phyloP scores from a whole-genome alignment of 805 yeast genomes.

The Yamadazyma philogaea region DNA sequence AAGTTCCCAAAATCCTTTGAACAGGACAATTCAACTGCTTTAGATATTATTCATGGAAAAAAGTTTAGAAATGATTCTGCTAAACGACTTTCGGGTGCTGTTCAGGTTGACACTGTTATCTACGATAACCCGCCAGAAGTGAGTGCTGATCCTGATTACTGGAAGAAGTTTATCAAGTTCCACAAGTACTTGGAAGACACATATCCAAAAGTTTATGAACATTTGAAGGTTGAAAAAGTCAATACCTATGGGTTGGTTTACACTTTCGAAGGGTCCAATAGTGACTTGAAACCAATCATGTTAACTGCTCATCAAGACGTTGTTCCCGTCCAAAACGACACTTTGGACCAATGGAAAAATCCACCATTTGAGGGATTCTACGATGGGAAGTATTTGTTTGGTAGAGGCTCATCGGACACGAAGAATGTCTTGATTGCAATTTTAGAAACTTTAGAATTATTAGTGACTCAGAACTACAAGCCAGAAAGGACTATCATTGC shows the following conservation, averaged over 20 bases:
- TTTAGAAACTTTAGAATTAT: slow-evolving; percentile 63
- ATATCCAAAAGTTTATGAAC: slow-evolving; percentile 52
- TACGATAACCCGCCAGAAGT: slow-evolving; percentile 52
- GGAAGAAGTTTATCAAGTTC: slow-evolving; percentile 39
- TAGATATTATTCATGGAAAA: slow-evolving; percentile 24
- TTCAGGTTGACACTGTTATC: slow-evolving; percentile 62
- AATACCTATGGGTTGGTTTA: slow-evolving; percentile 62
- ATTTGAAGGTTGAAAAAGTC: slow-evolving; percentile 51
- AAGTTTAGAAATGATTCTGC: slow-evolving; percentile 33
- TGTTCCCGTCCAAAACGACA: slow-evolving; percentile 67
- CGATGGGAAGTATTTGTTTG: slow-evolving; percentile 67
- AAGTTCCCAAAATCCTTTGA: slow-evolving; percentile 27
- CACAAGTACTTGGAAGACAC: slow-evolving; percentile 51
- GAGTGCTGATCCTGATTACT: slow-evolving; percentile 49
- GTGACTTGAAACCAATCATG: slow-evolving; percentile 61
- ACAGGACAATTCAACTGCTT: slow-evolving; percentile 30
- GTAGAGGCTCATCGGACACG: slow-evolving; percentile 77
- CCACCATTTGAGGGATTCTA: slow-evolving; percentile 60
- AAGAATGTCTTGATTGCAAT: slow-evolving; percentile 66
- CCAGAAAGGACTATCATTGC: slow-evolving; percentile 64
- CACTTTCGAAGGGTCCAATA: slow-evolving; percentile 57
- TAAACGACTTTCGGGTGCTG: slow-evolving; percentile 51
- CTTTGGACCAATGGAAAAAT: slow-evolving; percentile 57
- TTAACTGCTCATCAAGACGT: slow-evolving; percentile 79
- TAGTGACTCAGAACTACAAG: slow-evolving; percentile 45